Evolutionary conservation across 1,284 basidiomycete species (phyloP).

Genomic region (Salmacisia buchloeana): DNA sequence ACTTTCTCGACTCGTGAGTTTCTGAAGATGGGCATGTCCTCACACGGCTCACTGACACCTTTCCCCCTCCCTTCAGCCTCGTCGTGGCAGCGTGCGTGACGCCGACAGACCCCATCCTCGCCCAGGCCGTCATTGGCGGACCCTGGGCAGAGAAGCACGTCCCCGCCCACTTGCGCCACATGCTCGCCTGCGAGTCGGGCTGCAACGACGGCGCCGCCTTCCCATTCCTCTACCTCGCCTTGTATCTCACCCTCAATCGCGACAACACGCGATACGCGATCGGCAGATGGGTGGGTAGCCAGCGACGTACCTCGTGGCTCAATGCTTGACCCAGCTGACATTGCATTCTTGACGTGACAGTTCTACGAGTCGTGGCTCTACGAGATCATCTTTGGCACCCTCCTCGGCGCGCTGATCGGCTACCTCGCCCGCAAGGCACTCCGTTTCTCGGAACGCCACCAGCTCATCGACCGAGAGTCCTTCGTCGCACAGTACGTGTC

Average conservation of each 20-base stretch:
- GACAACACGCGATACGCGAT: constrained; percentile 62
- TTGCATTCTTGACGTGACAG: constrained; percentile 15
- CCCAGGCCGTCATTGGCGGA: constrained; percentile 73
- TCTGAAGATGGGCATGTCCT: background rate
- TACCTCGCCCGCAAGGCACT: constrained; percentile 82
- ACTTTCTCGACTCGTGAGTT: constrained; percentile 34
- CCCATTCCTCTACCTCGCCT: constrained; percentile 86
- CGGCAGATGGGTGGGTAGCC: constrained; percentile 24
- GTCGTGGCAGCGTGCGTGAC: constrained; percentile 90
- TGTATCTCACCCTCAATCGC: constrained; percentile 75
- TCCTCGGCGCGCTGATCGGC: constrained; percentile 75
- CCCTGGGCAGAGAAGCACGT: constrained; percentile 99
- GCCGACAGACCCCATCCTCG: constrained; percentile 77
- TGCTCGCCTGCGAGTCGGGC: constrained; percentile 86
- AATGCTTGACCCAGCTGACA: constrained; percentile 9
- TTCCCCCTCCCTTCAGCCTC: constrained; percentile 52
- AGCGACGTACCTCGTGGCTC: background rate
- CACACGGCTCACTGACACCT: background rate
- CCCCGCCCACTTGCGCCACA: constrained; percentile 85
- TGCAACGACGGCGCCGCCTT: constrained; percentile 72
- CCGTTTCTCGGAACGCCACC: constrained; percentile 84
- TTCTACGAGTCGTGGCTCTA: constrained; percentile 57
- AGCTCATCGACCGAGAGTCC: constrained; percentile 91
- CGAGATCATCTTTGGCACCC: constrained; percentile 72
- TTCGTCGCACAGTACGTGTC: constrained; percentile 85